phyloP scores from a whole-genome alignment of 2,329 filamentous ascomycete genomes.

The Teratosphaeriaceae sp. region DNA sequence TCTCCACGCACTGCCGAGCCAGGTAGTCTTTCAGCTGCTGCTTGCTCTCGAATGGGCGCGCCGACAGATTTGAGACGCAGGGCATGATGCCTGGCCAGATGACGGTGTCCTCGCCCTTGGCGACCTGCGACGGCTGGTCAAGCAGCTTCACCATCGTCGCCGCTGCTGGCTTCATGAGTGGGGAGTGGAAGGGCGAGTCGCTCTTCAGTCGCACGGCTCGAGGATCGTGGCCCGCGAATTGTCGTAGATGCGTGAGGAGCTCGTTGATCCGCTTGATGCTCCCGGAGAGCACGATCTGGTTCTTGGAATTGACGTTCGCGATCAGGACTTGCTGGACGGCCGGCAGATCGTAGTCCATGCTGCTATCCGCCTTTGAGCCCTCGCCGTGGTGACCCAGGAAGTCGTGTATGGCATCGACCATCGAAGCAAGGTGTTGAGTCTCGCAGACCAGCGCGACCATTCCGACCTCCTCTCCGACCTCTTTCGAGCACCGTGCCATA shows the following conservation, averaged over 20 bases:
- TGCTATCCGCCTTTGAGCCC: constrained; percentile 61
- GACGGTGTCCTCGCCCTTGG: constrained; percentile 58
- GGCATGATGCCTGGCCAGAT: constrained; percentile 68
- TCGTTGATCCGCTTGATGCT: constrained; percentile 76
- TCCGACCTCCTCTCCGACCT: constrained; percentile 69
- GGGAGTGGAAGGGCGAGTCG: constrained; percentile 85
- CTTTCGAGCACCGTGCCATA: constrained; percentile 70
- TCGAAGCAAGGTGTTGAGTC: constrained; percentile 60
- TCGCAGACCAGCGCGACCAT: constrained; percentile 94
- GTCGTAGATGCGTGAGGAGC: constrained; percentile 74
- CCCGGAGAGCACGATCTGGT: constrained; percentile 90
- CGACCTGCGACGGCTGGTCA: constrained; percentile 45
- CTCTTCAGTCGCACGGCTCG: constrained; percentile 79
- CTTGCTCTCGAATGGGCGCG: constrained; percentile 65
- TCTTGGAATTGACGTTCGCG: constrained; percentile 91
- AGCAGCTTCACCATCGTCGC: constrained; percentile 65
- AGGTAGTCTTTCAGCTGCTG: constrained; percentile 72
- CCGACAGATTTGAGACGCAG: constrained; percentile 82
- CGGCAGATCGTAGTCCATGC: constrained; percentile 53
- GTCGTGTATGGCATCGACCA: constrained; percentile 69
- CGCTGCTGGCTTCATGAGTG: constrained; percentile 82
- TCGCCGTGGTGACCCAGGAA: constrained; percentile 63
- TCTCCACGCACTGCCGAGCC: constrained; percentile 79
- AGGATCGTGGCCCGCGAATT: constrained; percentile 88
- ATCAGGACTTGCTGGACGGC: constrained; percentile 83